phyloP scores from a whole-genome alignment of 768 basidiomycete genomes.

The Suillus plorans region DNA sequence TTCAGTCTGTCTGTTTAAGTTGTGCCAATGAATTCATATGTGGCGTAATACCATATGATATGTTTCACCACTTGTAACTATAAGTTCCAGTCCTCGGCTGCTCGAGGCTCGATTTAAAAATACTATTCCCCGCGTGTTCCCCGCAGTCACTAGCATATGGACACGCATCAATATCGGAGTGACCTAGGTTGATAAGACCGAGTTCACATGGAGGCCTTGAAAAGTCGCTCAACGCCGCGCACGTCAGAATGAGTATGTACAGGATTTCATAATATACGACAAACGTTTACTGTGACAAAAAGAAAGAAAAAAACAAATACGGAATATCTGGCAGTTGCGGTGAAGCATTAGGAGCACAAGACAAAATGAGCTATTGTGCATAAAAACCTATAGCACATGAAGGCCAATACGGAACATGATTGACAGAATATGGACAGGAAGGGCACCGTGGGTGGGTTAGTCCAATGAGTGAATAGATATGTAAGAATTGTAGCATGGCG shows the following conservation, averaged over 20 bases:
- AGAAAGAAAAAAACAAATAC: conserved; percentile 1
- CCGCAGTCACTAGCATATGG: neutral
- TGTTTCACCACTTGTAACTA: neutral
- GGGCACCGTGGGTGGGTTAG: conserved; percentile 17
- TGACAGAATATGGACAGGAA: conserved; percentile 17
- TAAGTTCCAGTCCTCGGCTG: neutral
- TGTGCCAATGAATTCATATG: neutral
- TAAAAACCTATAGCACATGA: conserved; percentile 10
- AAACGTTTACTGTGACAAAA: conserved; percentile 13
- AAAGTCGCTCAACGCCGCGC: neutral
- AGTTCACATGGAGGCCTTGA: neutral
- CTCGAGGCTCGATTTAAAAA: too few relatives aligned
- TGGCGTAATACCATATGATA: neutral
- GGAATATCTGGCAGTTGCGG: neutral
- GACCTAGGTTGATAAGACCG: neutral
- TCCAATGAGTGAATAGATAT: conserved; percentile 35
- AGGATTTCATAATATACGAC: conserved; percentile 9
- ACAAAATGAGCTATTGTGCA: conserved; percentile 6
- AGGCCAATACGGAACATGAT: conserved; percentile 6
- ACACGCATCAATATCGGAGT: neutral
- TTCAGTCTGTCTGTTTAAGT: neutral
- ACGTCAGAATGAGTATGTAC: conserved; percentile 4
- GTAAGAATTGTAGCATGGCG: conserved; percentile 24
- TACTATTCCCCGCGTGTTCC: neutral
- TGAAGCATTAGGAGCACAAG: conserved; percentile 1